These are phyloP conservation scores for Phlebiopsis gigantea DNA, from an alignment of 768 basidiomycete species.

Conservation along the genomic window DNA sequence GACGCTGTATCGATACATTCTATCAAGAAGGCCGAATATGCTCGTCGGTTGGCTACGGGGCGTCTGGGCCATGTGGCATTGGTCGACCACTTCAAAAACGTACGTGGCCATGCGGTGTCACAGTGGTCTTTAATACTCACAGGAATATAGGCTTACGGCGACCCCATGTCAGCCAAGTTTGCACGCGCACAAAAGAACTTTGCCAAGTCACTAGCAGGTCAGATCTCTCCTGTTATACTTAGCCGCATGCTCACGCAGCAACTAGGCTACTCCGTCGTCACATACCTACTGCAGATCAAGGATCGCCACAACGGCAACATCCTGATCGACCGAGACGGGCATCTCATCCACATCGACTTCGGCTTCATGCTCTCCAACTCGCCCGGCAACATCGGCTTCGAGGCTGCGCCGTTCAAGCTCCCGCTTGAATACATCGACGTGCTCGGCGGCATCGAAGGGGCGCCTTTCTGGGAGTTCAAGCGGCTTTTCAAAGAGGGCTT, in stretches of 20 bases:
- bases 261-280: conserved; percentile 87
- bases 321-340: conserved; percentile 90
- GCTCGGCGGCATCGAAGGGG: conserved; percentile 76
- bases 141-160: conserved; percentile 78
- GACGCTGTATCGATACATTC: conserved; percentile 98
- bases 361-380: conserved; percentile 98
- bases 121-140: not conserved
- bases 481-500: conserved; percentile 89
- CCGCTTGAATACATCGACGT: conserved; percentile 95
- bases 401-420: conserved; percentile 98
- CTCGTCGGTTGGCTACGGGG: conserved; percentile 75
- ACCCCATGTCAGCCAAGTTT: conserved; percentile 82
- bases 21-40: conserved; percentile 98
- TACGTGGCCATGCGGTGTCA: conserved; percentile 33
- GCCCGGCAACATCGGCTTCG: conserved; percentile 96
- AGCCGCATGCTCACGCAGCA: not conserved
- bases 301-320: conserved; percentile 99
- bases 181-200: conserved; percentile 90
- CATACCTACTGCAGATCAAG: conserved; percentile 96
- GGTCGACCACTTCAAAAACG: conserved; percentile 87
- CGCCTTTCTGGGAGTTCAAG: conserved; percentile 80
- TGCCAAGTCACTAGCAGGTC: conserved; percentile 85
- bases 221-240: conserved; percentile 8
- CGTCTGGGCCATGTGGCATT: conserved; percentile 83
- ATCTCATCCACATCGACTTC: conserved; percentile 96